Base-by-base conservation (phyloP, 495 filamentous ascomycete genomes). In the Cercophora newfieldiana region DNA sequence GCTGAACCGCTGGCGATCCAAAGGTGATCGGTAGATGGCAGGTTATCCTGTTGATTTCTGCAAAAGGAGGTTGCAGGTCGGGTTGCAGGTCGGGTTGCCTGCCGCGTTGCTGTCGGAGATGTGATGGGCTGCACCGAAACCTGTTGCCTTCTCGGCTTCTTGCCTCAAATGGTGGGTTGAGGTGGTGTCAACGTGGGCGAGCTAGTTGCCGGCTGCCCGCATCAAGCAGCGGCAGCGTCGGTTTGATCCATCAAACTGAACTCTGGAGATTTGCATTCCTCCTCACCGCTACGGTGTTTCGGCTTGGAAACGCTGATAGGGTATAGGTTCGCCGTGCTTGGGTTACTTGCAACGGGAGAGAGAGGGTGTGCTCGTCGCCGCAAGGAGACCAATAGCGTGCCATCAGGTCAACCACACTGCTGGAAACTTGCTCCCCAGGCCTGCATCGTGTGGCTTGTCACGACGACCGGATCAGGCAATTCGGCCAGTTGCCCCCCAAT, bases 371-470 rank as follows among this genome's bases (percentile, higher is more conserved):
- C 8, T 29, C 14, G 54, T 18, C 18, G n/a, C 29, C 55, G 29
- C 57, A 64, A 67, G 61, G 28, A 37, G 59, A 25, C 58, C 63
- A 63, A 67, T 65, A 8, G 25, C 19, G 21, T 62, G 69, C 68
- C 72, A 60, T 26, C 71, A 63, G 72, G 70, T 71, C 69, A 71
- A 68, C 69, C 72, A 67, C 72, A 70, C 67, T 44, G 66, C 65
- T 61, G 29, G 25, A 26, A 60, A 51, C n/a, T 22, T 63, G 25
- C 19, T 51, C 48, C 60, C 37, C 48, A 7, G 60, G 19, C 60
- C 18, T 63, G 30, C 58, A 48, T 44, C 33, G 24, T 31, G 26
- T 29, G 60, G 25, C 64, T 66, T 59, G 24, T 55, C 59, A 49
- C 56, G 56, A 61, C 58, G 4, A 48, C 58, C 63, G 14, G 19